Conservation (phyloP, 208 protist species). For the Leishmania martiniquensis region DNA sequence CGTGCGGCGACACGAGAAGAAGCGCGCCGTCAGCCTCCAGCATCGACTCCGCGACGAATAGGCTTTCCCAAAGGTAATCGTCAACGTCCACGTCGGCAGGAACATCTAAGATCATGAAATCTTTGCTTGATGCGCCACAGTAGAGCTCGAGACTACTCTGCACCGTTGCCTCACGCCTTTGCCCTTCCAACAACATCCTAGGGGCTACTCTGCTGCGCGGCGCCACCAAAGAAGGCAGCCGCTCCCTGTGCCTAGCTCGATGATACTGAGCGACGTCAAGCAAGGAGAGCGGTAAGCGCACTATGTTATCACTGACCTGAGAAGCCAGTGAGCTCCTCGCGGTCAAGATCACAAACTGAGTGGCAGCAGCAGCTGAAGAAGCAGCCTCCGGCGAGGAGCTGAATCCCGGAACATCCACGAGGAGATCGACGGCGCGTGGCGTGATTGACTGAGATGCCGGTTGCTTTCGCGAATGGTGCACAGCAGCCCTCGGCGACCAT, state of each 20-base stretch:
- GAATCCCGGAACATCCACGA: slow-evolving; percentile 26
- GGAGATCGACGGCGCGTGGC: not conserved
- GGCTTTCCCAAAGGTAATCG: slow-evolving; percentile 20
- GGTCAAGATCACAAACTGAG: slow-evolving; percentile 17
- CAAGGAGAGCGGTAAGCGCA: slow-evolving; percentile 20
- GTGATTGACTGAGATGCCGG: not conserved
- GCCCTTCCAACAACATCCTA: slow-evolving; percentile 4
- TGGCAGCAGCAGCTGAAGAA: not conserved
- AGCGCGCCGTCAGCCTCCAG: slow-evolving; percentile 16
- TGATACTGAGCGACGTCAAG: slow-evolving; percentile 11
- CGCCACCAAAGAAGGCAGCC: not conserved
- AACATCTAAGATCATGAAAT: slow-evolving; percentile 22
- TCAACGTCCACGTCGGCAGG: not conserved
- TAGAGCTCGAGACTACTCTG: slow-evolving; percentile 20
- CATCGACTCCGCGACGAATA: slow-evolving; percentile 26
- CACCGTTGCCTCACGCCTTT: not conserved
- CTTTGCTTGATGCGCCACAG: slow-evolving; percentile 29
- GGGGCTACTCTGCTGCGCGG: not conserved
- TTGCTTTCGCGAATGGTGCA: not conserved
- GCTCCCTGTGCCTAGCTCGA: slow-evolving; percentile 20
- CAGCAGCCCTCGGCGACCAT: not conserved
- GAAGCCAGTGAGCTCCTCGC: not conserved
- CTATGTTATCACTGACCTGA: not conserved
- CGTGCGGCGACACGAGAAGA: slow-evolving; percentile 15
- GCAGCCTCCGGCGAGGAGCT: not conserved